phyloP scores from a whole-genome alignment of 2,329 filamentous ascomycete species.

The Fonsecaea pedrosoi region DNA sequence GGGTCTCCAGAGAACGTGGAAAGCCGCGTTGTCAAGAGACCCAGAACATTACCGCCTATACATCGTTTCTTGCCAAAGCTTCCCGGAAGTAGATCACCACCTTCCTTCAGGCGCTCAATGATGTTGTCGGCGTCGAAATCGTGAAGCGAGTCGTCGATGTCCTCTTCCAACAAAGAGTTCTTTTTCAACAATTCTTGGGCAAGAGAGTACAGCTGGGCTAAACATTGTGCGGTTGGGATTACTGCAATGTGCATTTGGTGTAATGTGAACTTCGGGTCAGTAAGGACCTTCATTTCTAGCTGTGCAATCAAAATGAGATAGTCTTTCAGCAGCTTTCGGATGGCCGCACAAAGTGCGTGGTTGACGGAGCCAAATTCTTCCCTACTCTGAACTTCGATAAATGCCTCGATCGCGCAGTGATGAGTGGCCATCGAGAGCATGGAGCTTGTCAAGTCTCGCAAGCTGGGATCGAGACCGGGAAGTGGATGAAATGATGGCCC shows the following conservation, averaged over 20 bases:
- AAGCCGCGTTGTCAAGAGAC: slow-evolving; percentile 81
- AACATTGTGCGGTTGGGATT: slow-evolving; percentile 86
- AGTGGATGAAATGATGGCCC: slow-evolving; percentile 82
- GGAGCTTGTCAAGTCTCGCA: slow-evolving; percentile 83
- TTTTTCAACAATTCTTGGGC: slow-evolving; percentile 86
- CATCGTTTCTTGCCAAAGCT: slow-evolving; percentile 89
- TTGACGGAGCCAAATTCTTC: slow-evolving; percentile 94
- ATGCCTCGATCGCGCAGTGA: slow-evolving; percentile 87
- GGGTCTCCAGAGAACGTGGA: slow-evolving; percentile 94
- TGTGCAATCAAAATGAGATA: slow-evolving; percentile 93
- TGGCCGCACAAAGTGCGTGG: slow-evolving; percentile 93
- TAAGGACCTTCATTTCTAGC: slow-evolving; percentile 89
- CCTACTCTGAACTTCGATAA: slow-evolving; percentile 91
- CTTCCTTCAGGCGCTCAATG: slow-evolving; percentile 84
- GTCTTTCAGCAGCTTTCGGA: slow-evolving; percentile 88
- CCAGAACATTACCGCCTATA: slow-evolving; percentile 95
- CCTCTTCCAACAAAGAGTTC: slow-evolving; percentile 85
- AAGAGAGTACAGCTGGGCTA: slow-evolving; percentile 86
- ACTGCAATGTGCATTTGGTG: slow-evolving; percentile 93
- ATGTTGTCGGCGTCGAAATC: slow-evolving; percentile 89
- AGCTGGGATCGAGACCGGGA: slow-evolving; percentile 84
- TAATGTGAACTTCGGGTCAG: slow-evolving; percentile 85
- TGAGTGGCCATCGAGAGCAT: slow-evolving; percentile 96
- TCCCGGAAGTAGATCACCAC: slow-evolving; percentile 78
- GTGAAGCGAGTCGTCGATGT: slow-evolving; percentile 72